Conservation (phyloP, 2,329 filamentous ascomycete species). For the Fusarium pininemorale region DNA sequence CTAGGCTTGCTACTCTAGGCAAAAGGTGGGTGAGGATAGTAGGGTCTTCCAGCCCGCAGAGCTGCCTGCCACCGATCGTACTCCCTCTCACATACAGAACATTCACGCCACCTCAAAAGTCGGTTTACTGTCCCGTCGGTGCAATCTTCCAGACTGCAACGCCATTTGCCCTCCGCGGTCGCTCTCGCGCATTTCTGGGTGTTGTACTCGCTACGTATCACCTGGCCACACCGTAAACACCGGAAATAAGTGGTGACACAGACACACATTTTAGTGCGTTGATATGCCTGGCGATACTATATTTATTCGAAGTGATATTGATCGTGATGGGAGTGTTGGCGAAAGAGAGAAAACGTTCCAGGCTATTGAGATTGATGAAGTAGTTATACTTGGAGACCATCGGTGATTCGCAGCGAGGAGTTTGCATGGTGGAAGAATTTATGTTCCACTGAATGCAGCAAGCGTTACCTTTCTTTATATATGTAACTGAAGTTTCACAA, state of each 20-base stretch:
- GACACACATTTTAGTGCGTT: background rate
- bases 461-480: background rate
- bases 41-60: background rate
- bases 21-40: background rate
- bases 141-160: background rate
- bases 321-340: background rate
- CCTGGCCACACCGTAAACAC: background rate
- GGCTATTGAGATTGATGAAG: background rate
- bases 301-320: background rate
- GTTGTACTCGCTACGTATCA: background rate
- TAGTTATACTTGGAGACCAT: background rate
- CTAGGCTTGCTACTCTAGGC: background rate
- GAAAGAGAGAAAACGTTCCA: rapidly evolving
- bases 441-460: background rate
- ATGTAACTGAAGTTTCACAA: background rate
- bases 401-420: background rate
- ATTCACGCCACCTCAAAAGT: background rate
- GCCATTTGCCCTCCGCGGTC: background rate
- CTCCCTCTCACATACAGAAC: background rate
- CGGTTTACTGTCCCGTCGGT: background rate
- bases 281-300: background rate
- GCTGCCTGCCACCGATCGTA: background rate
- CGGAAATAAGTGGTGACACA: background rate
- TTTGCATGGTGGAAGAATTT: background rate
- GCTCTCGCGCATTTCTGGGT: background rate